Base-by-base conservation (phyloP, 225 moss, liverwort and hornwort species). In the Ulota crispa region DNA sequence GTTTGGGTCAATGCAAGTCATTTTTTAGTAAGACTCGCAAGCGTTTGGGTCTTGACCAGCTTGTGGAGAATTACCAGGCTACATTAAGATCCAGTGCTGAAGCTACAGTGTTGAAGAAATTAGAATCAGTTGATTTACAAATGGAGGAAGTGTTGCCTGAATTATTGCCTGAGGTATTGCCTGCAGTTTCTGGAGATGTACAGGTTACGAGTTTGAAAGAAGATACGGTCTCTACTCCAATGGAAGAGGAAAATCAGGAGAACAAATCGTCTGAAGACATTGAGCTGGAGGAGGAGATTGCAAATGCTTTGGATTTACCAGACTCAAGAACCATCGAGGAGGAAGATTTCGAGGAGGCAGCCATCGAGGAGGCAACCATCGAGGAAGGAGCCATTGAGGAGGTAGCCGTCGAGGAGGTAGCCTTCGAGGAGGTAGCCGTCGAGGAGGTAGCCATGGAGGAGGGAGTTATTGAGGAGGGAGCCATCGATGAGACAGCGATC, bases 11-110 rank as follows among this genome's bases (percentile, higher is more conserved):
- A 68, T 99, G 99, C 82, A 93, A 92, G 83, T 90, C 92, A 19
- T 99, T 93, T 79, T 99, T 92, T 83, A 99, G 96, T 82, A 99
- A 99, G 88, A 92, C 85, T 23, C 93, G 99, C 32, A 99, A 96
- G 85, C 90, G 94, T 47, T 88, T 94, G 73, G 89, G 91, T 54
- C 92, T 99, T 76, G 96, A 99, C 80, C 92, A 89, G 79, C 78
- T 94, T 61, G 89, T 92, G 78, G 93, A 96, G 73, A 92, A 89
- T 78, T 82, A 80, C 67, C 86, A 88, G 65, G 85, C 86, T 54
- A 34, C 72, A 55, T 63, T 77, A 34, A 86, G 77, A 64, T 39
- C 65, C 42, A 78, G 50, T 63, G 60, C 68, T 13, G 92, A 85
- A 84, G 73, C 52, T 85, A 76, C 72, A 56, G 72, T 76, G 41